Conservation (phyloP, 352 stramenopile genomes). For the Blastocystis hominis region DNA sequence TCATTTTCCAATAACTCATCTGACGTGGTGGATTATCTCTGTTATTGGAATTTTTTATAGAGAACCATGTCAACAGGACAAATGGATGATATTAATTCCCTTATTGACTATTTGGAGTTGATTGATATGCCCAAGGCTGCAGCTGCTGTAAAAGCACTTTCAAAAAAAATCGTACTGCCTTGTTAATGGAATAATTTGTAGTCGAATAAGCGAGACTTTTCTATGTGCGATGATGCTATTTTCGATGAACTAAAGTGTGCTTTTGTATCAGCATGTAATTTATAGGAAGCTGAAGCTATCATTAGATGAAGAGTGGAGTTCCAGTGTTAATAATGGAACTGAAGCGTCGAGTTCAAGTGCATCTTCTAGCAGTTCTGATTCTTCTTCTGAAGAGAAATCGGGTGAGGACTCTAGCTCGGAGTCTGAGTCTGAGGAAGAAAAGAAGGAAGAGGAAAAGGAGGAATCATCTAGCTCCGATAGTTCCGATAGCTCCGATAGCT, state of each 20-base stretch:
- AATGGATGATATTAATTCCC: neutral
- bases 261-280: neutral
- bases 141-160: neutral
- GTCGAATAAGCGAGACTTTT: conserved; percentile 20
- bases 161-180: neutral
- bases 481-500: neutral
- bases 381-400: neutral
- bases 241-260: conserved; percentile 34
- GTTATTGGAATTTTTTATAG: neutral
- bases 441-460: neutral
- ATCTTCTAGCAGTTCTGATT: neutral
- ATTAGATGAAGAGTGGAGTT: neutral
- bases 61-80: neutral
- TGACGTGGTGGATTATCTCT: neutral
- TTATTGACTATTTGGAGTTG: conserved; percentile 14
- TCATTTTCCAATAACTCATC: conserved; percentile 19
- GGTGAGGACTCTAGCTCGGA: neutral
- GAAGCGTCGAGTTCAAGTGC: neutral
- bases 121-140: neutral
- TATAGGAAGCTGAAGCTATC: neutral
- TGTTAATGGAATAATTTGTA: neutral
- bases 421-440: neutral
- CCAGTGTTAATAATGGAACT: neutral
- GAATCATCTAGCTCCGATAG: neutral
- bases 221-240: conserved; percentile 26